Conservation (phyloP, 179 eudicot genomes). For the Actinidia arguta region DNA sequence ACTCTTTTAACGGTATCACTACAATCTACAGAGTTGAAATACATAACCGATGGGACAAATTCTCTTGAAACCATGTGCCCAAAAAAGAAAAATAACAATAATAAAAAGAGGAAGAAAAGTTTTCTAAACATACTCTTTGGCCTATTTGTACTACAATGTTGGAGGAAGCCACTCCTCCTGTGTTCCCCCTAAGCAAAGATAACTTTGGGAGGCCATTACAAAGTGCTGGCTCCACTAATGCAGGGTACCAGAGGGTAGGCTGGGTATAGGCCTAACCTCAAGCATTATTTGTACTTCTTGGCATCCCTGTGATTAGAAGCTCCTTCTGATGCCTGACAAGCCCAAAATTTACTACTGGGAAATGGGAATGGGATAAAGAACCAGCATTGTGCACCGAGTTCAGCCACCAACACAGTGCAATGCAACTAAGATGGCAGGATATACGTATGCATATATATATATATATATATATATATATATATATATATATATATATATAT, state of each 20-base stretch:
- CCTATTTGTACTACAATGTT: not conserved
- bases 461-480: too few species aligned
- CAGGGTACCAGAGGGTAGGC: too few species aligned
- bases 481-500: not conserved
- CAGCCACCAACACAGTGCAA: not conserved
- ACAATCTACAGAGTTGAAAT: not conserved
- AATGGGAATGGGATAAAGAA: not conserved
- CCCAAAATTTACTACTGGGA: not conserved
- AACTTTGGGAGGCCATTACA: not conserved
- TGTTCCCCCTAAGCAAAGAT: not conserved
- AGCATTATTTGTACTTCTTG: not conserved
- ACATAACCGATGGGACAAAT: not conserved
- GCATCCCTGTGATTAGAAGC: conserved; percentile 6
- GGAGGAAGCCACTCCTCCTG: not conserved
- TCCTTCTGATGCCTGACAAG: conserved; percentile 1
- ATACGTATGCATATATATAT: not conserved
- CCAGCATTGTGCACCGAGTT: not conserved
- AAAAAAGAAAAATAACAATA: not conserved
- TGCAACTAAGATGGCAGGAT: not conserved
- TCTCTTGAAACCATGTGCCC: not conserved
- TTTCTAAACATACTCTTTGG: not conserved
- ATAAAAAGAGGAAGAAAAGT: not conserved
- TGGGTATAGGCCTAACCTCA: not conserved
- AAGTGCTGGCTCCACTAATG: not conserved
- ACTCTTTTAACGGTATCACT: not conserved